Conservation (phyloP, 1,284 basidiomycete genomes). For the Dichomitus squalens region DNA sequence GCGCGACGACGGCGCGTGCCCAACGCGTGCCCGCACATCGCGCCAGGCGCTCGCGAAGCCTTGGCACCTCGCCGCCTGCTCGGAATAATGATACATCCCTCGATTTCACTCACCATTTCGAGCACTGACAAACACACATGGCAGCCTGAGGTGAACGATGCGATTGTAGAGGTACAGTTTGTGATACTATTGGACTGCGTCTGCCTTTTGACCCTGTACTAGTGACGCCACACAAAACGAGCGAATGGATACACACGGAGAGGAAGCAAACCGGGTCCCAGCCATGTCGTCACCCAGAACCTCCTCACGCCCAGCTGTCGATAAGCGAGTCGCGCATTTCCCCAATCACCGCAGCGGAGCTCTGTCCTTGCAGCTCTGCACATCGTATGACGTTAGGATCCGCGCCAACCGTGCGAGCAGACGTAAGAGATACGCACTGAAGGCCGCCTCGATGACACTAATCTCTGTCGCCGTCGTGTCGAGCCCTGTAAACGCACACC, state of each 20-base stretch:
- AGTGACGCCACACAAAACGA: conserved; percentile 14
- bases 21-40: conserved; percentile 16
- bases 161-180: conserved; percentile 19
- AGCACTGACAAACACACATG: too few relatives aligned
- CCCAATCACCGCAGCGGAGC: conserved; percentile 83
- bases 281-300: conserved; percentile 2
- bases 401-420: conserved; percentile 1
- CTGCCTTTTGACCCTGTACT: conserved; percentile 10
- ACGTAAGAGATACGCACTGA: conserved; percentile 66
- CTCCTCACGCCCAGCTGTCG: conserved; percentile 89
- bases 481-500: conserved; percentile 96
- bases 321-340: conserved; percentile 95
- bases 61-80: background rate
- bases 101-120: too few relatives aligned
- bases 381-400: conserved; percentile 8
- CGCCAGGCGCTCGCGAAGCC: background rate
- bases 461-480: conserved; percentile 99
- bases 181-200: conserved; percentile 10
- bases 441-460: conserved; percentile 96
- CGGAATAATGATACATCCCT: too few relatives aligned
- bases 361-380: conserved; percentile 87
- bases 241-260: conserved; percentile 15
- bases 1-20: conserved; percentile 11
- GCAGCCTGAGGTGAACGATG: too few relatives aligned
- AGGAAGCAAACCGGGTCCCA: background rate